phyloP scores from a whole-genome alignment of 169 alveolate genomes.

The Theileria annulata region DNA sequence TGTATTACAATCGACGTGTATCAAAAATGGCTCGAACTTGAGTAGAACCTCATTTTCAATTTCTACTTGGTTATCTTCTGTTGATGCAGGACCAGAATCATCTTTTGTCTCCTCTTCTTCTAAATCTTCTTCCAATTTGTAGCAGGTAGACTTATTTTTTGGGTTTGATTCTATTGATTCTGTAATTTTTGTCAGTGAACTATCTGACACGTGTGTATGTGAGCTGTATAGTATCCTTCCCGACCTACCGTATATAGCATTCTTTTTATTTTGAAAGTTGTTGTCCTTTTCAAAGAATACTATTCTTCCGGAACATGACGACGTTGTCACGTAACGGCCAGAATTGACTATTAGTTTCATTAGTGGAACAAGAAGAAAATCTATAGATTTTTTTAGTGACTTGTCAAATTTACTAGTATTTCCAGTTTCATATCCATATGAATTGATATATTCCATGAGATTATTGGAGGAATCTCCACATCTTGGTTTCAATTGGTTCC shows the following conservation, averaged over 20 bases:
- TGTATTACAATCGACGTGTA: constrained; percentile 70
- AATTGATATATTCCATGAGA: background rate
- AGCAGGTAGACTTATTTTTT: constrained; percentile 41
- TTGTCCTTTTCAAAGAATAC: constrained; percentile 56
- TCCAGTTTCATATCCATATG: background rate
- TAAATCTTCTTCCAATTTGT: constrained; percentile 22
- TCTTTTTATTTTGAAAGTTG: constrained; percentile 13
- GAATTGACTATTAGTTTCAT: constrained; percentile 54
- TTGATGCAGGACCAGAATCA: background rate
- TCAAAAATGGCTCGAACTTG: constrained; percentile 75
- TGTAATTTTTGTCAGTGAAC: background rate
- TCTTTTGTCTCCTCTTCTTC: constrained; percentile 11
- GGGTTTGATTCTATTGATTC: constrained; percentile 40
- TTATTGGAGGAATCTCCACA: background rate
- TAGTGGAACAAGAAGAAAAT: constrained; percentile 65
- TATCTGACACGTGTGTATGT: constrained; percentile 19
- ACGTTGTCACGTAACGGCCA: constrained; percentile 67
- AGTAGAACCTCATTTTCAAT: constrained; percentile 37
- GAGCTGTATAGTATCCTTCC: constrained; percentile 40
- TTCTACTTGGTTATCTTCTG: background rate
- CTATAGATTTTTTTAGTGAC: constrained; percentile 74
- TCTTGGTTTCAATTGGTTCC: background rate
- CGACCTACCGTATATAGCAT: constrained; percentile 37
- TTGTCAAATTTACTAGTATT: constrained; percentile 39
- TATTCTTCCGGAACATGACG: constrained; percentile 77